These are phyloP conservation scores for Allium cepa DNA, from an alignment of 106 monocot genomes.

Conservation along the genomic window DNA sequence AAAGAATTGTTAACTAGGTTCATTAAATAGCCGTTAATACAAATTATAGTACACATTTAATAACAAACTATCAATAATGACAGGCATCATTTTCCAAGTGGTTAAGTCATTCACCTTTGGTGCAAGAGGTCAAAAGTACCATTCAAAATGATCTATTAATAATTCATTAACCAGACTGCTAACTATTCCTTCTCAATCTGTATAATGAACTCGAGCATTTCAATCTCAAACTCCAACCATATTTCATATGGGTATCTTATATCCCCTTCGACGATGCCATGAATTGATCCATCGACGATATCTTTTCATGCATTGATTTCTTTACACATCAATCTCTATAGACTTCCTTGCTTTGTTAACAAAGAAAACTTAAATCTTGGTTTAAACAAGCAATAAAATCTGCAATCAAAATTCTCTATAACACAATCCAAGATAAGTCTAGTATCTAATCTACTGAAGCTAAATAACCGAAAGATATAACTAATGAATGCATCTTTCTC, in stretches of 20 bases:
- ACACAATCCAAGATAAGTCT: constrained; percentile 54
- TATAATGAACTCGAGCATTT: constrained; percentile 42
- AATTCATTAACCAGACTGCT: constrained; percentile 47
- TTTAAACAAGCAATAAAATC: constrained; percentile 26
- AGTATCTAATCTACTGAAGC: background rate
- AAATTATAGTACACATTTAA: background rate
- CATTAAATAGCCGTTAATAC: background rate
- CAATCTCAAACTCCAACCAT: constrained; percentile 38
- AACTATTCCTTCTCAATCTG: constrained; percentile 55
- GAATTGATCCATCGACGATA: constrained; percentile 28
- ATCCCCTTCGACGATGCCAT: constrained; percentile 58
- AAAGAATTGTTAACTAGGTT: too few species aligned
- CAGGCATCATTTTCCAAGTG: too few species aligned
- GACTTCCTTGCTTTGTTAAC: constrained; percentile 23
- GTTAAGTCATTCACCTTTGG: too few species aligned
- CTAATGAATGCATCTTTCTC: constrained; percentile 25
- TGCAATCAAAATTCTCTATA: constrained; percentile 48
- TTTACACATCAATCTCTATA: constrained; percentile 22
- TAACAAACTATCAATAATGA: too few species aligned
- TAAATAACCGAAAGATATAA: constrained; percentile 26
- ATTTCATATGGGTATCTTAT: constrained; percentile 11
- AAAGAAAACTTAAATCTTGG: constrained; percentile 42
- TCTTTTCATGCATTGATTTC: constrained; percentile 37
- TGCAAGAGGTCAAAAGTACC: too few species aligned
- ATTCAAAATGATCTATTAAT: constrained; percentile 42